phyloP scores from a whole-genome alignment of 75 land plant species.

The Selaginella moellendorffii region DNA sequence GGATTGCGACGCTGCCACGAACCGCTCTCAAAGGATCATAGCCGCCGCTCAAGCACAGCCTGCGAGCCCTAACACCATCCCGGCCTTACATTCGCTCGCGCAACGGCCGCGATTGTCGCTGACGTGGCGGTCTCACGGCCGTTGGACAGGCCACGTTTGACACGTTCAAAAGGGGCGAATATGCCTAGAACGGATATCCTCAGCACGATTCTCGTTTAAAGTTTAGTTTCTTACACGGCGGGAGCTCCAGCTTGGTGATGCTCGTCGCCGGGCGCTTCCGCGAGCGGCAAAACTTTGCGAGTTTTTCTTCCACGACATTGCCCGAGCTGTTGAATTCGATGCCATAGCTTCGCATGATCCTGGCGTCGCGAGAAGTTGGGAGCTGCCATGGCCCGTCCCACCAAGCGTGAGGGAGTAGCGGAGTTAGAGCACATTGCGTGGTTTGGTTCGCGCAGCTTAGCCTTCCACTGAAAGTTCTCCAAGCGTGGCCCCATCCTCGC shows the following conservation, averaged over 20 bases:
- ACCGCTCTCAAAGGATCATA: background rate
- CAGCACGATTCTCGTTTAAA: too few relatives aligned
- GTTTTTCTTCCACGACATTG: constrained; percentile 27
- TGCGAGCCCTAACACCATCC: background rate
- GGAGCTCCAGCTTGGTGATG: too few relatives aligned
- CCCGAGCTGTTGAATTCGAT: constrained; percentile 47
- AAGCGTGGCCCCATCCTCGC: constrained; percentile 83
- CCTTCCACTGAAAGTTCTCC: constrained; percentile 74
- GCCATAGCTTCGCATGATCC: constrained; percentile 39
- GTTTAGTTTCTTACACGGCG: too few relatives aligned
- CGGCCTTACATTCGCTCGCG: background rate
- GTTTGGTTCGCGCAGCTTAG: constrained; percentile 60
- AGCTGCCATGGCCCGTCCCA: constrained; percentile 93
- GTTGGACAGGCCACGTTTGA: background rate
- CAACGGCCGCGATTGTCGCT: background rate
- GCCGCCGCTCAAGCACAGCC: background rate
- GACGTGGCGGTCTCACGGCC: background rate
- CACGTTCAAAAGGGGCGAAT: too few relatives aligned
- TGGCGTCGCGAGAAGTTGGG: constrained; percentile 52
- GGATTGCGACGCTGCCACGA: background rate
- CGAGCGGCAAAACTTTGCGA: constrained; percentile 27
- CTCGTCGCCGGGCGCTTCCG: too few relatives aligned
- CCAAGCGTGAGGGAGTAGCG: constrained; percentile 76
- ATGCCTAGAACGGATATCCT: too few relatives aligned
- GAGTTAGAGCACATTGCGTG: constrained; percentile 70